Conservation (phyloP, 768 basidiomycete genomes). For the Lentinula aciculospora region DNA sequence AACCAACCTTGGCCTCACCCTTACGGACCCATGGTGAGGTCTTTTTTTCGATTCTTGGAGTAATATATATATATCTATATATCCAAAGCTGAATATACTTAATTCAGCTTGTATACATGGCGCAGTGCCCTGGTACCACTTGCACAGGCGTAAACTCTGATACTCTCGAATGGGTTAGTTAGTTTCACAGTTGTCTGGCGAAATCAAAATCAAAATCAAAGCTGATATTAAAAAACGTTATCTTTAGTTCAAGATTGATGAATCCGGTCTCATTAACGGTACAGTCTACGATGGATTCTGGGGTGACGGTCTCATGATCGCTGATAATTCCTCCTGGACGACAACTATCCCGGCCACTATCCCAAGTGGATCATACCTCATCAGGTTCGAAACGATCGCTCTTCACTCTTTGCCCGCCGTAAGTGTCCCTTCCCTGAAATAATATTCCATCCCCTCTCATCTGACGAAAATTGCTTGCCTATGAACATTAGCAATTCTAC, state of each 20-base stretch:
- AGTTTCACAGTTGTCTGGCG: no score
- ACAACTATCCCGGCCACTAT: slow-evolving; percentile 38
- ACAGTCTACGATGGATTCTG: slow-evolving; percentile 33
- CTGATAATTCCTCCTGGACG: slow-evolving; percentile 40
- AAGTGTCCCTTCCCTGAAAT: slow-evolving; percentile 7
- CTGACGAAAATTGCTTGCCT: slow-evolving; percentile 7
- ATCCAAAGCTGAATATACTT: background rate
- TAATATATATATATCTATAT: no score
- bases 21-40: slow-evolving; percentile 4
- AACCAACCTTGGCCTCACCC: slow-evolving; percentile 30
- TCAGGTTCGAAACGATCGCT: slow-evolving; percentile 50
- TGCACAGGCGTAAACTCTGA: slow-evolving; percentile 34
- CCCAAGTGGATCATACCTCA: slow-evolving; percentile 37
- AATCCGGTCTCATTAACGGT: slow-evolving; percentile 38
- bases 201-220: no score
- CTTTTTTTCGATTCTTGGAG: background rate
- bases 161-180: slow-evolving; percentile 34
- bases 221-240: background rate
- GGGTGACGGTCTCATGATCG: slow-evolving; percentile 40
- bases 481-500: slow-evolving; percentile 57
- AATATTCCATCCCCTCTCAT: background rate
- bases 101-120: slow-evolving; percentile 35
- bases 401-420: slow-evolving; percentile 49
- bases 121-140: slow-evolving; percentile 35
- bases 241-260: slow-evolving; percentile 39